phyloP scores from a whole-genome alignment of 2,329 filamentous ascomycete genomes.

The Didymella lethalis region DNA sequence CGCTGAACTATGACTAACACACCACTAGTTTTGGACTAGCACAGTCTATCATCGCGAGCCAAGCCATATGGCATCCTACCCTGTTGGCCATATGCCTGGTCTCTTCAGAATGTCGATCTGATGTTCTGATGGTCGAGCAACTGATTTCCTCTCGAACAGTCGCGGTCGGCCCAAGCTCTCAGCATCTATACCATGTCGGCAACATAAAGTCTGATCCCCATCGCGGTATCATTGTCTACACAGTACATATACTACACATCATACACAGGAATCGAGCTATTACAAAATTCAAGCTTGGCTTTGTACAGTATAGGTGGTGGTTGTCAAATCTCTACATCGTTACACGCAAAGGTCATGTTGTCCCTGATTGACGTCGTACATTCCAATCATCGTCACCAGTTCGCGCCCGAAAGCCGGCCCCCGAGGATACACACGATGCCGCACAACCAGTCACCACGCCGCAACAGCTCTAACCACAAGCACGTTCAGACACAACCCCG shows the following conservation, averaged over 20 bases:
- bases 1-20: background rate
- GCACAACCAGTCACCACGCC: conserved; percentile 1
- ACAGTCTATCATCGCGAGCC: conserved; percentile 2
- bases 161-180: background rate
- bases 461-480: background rate
- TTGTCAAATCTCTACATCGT: conserved; percentile 1
- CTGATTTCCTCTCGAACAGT: background rate
- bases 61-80: background rate
- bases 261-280: background rate
- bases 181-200: too few species aligned
- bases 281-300: background rate
- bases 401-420: background rate
- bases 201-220: too few species aligned
- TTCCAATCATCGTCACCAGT: conserved; percentile 16
- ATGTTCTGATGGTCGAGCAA: background rate
- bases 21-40: background rate
- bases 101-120: conserved; percentile 12
- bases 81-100: conserved; percentile 1
- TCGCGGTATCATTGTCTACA: background rate
- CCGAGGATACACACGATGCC: background rate
- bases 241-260: background rate
- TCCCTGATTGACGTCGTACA: conserved; percentile 15
- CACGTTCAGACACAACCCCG: background rate
- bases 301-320: conserved; percentile 1
- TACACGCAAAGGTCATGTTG: conserved; percentile 8